phyloP scores from a whole-genome alignment of 352 stramenopile genomes.

The Phytophthora brassicae region DNA sequence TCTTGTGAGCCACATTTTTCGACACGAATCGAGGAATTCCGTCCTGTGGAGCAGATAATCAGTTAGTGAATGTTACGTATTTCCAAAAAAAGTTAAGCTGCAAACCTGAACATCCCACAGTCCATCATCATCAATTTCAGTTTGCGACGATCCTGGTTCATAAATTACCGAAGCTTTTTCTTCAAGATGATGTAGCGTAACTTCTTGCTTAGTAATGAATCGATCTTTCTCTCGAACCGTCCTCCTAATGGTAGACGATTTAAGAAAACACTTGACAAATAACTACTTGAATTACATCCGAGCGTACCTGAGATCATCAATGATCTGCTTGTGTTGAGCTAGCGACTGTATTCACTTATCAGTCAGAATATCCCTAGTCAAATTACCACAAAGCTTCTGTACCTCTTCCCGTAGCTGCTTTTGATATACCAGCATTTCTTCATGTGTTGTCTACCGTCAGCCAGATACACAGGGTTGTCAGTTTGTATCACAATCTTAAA shows the following conservation, averaged over 20 bases:
- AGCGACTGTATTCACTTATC: constrained; percentile 25
- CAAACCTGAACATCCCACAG: constrained; percentile 65
- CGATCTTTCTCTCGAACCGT: constrained; percentile 55
- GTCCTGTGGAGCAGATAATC: constrained; percentile 30
- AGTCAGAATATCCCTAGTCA: background rate
- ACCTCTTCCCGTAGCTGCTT: constrained; percentile 51
- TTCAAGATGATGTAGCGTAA: constrained; percentile 46
- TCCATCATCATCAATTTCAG: constrained; percentile 69
- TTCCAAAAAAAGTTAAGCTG: background rate
- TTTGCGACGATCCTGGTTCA: constrained; percentile 43
- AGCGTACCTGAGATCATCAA: constrained; percentile 58
- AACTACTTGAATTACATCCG: background rate
- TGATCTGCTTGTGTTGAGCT: constrained; percentile 49
- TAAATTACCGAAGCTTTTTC: constrained; percentile 29
- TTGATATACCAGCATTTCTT: constrained; percentile 47
- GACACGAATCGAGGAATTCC: constrained; percentile 64
- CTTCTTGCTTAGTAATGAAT: constrained; percentile 45
- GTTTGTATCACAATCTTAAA: background rate
- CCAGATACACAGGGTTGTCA: background rate
- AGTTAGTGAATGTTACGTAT: background rate
- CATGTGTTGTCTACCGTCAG: constrained; percentile 39
- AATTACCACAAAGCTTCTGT: background rate
- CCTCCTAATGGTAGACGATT: constrained; percentile 16
- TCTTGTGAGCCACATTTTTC: constrained; percentile 41
- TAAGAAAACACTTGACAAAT: background rate